These are phyloP conservation scores for Cynara cardunculus DNA, from an alignment of 129 eudicot species.

Conservation along the genomic window DNA sequence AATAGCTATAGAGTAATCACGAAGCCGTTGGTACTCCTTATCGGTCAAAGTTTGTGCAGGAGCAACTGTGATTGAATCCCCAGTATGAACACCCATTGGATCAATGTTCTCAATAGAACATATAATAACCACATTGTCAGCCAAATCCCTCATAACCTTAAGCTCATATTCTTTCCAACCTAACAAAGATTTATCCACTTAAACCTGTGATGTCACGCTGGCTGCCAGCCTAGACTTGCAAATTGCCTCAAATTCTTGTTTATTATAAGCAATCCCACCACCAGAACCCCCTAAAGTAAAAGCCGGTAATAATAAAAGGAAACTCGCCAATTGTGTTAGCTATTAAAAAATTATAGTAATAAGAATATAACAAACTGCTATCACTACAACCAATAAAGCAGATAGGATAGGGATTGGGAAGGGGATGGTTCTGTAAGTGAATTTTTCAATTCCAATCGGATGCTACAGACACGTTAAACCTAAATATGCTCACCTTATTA, in stretches of 20 bases:
- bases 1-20: too few species aligned
- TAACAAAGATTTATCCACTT: conserved; percentile 86
- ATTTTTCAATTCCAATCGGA: too few species aligned
- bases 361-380: too few species aligned
- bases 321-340: conserved; percentile 79
- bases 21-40: conserved; percentile 86
- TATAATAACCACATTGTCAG: too few species aligned
- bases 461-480: too few species aligned
- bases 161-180: too few species aligned
- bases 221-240: conserved; percentile 97
- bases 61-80: conserved; percentile 92
- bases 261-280: conserved; percentile 95
- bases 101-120: conserved; percentile 89
- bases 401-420: too few species aligned
- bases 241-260: conserved; percentile 83
- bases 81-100: conserved; percentile 93
- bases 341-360: too few species aligned
- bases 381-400: too few species aligned
- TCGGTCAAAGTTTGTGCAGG: conserved; percentile 95
- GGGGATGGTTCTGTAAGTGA: too few species aligned
- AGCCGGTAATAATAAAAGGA: conserved; percentile 95
- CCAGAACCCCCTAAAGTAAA: conserved; percentile 93
- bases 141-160: too few species aligned
- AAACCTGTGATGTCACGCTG: conserved; percentile 80
- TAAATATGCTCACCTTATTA: too few species aligned